phyloP scores from a whole-genome alignment of 2,329 filamentous ascomycete genomes.

The Colletotrichum sublineola region DNA sequence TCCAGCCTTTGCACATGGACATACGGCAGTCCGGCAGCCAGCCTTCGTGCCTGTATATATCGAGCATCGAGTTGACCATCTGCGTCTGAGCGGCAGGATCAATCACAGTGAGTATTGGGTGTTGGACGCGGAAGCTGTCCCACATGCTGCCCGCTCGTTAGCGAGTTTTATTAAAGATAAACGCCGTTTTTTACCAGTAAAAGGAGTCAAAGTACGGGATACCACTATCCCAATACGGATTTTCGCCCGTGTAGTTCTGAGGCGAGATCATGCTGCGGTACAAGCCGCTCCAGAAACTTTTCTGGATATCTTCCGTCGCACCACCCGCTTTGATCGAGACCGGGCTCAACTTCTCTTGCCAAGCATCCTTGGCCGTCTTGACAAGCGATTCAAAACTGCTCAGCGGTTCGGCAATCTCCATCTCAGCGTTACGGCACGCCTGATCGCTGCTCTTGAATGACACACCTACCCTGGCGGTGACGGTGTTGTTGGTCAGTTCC shows the following conservation, averaged over 20 bases:
- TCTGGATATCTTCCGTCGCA: conserved; percentile 65
- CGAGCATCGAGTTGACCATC: conserved; percentile 74
- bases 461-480: conserved; percentile 72
- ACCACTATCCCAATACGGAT: conserved; percentile 70
- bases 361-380: conserved; percentile 63
- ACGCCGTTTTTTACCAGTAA: conserved; percentile 48
- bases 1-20: conserved; percentile 75
- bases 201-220: conserved; percentile 75
- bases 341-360: conserved; percentile 68
- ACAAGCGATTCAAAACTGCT: conserved; percentile 65
- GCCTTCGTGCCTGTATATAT: conserved; percentile 74
- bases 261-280: conserved; percentile 74
- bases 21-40: conserved; percentile 78
- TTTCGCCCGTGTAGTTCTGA: conserved; percentile 76
- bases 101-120: conserved; percentile 73
- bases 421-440: conserved; percentile 73
- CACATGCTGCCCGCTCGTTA: conserved; percentile 60
- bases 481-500: conserved; percentile 56
- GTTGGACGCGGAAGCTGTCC: conserved; percentile 74
- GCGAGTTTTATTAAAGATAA: background rate
- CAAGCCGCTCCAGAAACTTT: conserved; percentile 72
- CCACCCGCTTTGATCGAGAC: conserved; percentile 63
- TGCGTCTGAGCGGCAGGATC: conserved; percentile 70
- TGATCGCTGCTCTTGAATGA: conserved; percentile 73
- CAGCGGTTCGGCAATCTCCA: conserved; percentile 62